These are phyloP conservation scores for Hortiboletus flavorubellus DNA, from an alignment of 768 basidiomycete species.

Conservation along the genomic window DNA sequence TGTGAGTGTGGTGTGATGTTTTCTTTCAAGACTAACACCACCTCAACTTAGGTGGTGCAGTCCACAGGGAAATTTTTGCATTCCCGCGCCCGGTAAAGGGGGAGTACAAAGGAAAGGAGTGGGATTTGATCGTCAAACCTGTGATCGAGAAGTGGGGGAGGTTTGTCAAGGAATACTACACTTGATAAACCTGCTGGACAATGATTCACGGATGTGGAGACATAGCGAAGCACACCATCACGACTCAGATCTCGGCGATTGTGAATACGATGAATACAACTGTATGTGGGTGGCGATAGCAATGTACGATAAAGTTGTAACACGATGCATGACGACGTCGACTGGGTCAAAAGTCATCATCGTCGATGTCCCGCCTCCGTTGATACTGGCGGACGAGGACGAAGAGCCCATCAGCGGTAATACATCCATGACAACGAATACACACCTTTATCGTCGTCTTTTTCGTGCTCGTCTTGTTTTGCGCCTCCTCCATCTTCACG, in stretches of 20 bases:
- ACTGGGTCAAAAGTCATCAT: constrained; percentile 46
- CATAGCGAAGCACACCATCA: background rate
- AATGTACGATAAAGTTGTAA: background rate
- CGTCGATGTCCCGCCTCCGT: constrained; percentile 61
- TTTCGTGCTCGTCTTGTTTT: constrained; percentile 46
- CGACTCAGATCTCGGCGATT: background rate
- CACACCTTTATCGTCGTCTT: constrained; percentile 61
- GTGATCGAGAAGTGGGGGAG: constrained; percentile 76
- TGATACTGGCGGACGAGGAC: constrained; percentile 44
- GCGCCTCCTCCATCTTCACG: constrained; percentile 51
- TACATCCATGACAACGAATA: background rate
- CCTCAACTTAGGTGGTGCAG: constrained; percentile 43
- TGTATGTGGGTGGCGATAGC: background rate
- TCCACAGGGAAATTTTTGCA: constrained; percentile 79
- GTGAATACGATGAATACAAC: constrained; percentile 1
- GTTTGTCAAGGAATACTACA: constrained; percentile 45
- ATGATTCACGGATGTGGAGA: background rate
- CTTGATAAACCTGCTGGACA: constrained; percentile 11
- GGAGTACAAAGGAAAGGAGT: constrained; percentile 60
- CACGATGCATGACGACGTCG: background rate
- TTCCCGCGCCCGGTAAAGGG: constrained; percentile 57
- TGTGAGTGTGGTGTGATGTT: constrained; percentile 35
- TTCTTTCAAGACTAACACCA: constrained; percentile 4
- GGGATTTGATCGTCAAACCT: constrained; percentile 70
- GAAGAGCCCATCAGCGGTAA: background rate